Evolutionary conservation across 805 yeast species (phyloP).

Genomic region (Cyberlindnera mycetangii): DNA sequence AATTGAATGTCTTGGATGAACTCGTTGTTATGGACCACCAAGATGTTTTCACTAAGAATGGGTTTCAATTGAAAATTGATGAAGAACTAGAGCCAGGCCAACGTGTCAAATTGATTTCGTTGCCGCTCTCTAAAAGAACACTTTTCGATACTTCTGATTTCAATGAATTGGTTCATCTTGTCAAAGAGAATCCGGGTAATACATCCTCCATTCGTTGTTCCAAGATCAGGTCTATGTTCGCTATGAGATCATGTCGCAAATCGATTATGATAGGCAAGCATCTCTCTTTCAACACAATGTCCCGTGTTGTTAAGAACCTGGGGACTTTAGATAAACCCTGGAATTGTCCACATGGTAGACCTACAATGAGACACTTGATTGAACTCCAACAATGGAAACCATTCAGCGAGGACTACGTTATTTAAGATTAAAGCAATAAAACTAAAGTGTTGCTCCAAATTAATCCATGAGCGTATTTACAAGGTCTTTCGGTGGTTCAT

Average conservation of each 20-base stretch:
- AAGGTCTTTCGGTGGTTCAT: background rate
- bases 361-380: slow-evolving; percentile 88
- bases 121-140: slow-evolving; percentile 72
- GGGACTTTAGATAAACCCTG: slow-evolving; percentile 85
- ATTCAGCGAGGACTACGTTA: slow-evolving; percentile 42
- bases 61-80: slow-evolving; percentile 59
- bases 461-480: slow-evolving; percentile 2
- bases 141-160: slow-evolving; percentile 66
- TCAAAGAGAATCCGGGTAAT: slow-evolving; percentile 53
- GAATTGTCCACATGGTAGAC: slow-evolving; percentile 95
- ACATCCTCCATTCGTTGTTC: slow-evolving; percentile 52
- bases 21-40: slow-evolving; percentile 60
- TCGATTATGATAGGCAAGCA: slow-evolving; percentile 93
- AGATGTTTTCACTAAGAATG: slow-evolving; percentile 63
- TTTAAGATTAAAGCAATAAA: slow-evolving; percentile 15
- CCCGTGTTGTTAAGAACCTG: slow-evolving; percentile 60
- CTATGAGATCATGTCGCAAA: slow-evolving; percentile 92
- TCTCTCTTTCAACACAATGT: slow-evolving; percentile 59
- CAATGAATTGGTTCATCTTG: slow-evolving; percentile 67
- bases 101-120: slow-evolving; percentile 50
- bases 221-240: slow-evolving; percentile 80
- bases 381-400: slow-evolving; percentile 49
- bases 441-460: too few species aligned
- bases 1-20: slow-evolving; percentile 77
- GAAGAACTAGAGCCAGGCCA: slow-evolving; percentile 54